Evolutionary conservation across 306 rosid species (phyloP).

Genomic region (Prunus salicina): DNA sequence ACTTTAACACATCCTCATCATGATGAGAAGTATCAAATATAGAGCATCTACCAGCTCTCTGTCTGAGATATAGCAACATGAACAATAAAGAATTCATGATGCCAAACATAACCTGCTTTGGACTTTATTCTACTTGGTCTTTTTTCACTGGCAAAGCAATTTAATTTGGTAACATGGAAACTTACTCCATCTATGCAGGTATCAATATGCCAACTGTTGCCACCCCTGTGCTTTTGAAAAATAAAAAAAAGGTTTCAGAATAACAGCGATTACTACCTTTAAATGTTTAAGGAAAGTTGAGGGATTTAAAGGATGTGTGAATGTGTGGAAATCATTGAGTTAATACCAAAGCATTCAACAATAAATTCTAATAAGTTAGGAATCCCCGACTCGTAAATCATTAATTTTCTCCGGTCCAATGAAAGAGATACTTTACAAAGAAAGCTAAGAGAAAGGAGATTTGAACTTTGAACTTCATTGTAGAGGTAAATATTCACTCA

Average conservation of each 20-base stretch:
- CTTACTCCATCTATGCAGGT: slow-evolving; percentile 16
- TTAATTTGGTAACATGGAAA: slow-evolving; percentile 8
- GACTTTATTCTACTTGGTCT: slow-evolving; percentile 34
- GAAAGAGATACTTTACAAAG: too few species aligned
- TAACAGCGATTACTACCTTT: neutral
- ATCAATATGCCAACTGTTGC: slow-evolving; percentile 27
- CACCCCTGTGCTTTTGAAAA: neutral
- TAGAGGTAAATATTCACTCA: too few species aligned
- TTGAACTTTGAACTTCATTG: too few species aligned
- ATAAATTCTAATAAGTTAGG: neutral
- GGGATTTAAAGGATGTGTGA: neutral
- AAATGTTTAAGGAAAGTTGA: neutral
- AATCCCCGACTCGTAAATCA: neutral
- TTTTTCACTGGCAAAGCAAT: slow-evolving; percentile 10
- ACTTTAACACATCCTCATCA: neutral
- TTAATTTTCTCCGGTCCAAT: too few species aligned
- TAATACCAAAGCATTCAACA: neutral
- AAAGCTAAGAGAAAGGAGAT: too few species aligned
- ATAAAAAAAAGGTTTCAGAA: neutral
- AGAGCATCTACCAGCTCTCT: slow-evolving; percentile 29
- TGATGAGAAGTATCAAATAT: slow-evolving; percentile 17
- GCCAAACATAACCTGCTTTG: slow-evolving; percentile 12
- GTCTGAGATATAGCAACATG: slow-evolving; percentile 28
- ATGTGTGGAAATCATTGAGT: neutral
- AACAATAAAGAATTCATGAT: slow-evolving; percentile 21